A percentile compares a stretch with the other conserved stretches of the same genome.
phyloP scores from a whole-genome alignment of 495 filamentous ascomycete species.

The Apodospora peruviana region DNA sequence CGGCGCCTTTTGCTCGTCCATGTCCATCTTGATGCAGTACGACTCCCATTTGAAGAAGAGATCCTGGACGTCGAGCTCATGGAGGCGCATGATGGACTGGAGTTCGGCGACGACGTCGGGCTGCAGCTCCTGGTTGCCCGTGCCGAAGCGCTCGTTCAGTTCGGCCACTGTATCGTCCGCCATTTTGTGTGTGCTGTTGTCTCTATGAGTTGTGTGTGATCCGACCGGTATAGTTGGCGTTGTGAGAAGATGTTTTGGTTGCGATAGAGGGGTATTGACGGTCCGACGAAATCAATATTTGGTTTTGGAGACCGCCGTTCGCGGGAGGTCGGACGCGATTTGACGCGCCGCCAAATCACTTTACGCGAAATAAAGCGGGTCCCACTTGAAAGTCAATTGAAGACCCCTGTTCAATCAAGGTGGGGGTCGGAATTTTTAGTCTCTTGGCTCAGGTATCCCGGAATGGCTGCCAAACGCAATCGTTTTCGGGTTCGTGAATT shows the following conservation, averaged over 20 bases:
- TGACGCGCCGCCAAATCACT: conserved; percentile 17
- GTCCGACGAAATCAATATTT: conserved; percentile 4
- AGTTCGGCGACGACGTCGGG: conserved; percentile 74
- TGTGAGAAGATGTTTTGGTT: background rate
- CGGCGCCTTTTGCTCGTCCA: conserved; percentile 65
- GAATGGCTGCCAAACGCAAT: too few relatives aligned
- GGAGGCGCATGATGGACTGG: conserved; percentile 75
- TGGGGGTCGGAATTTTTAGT: background rate
- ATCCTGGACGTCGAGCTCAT: conserved; percentile 71
- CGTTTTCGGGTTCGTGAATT: too few relatives aligned
- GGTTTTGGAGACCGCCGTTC: background rate
- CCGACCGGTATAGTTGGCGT: background rate
- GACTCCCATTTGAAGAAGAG: conserved; percentile 98
- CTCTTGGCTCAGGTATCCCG: background rate
- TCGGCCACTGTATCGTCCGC: conserved; percentile 46
- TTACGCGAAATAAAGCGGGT: conserved; percentile 17
- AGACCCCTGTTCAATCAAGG: background rate
- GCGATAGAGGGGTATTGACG: conserved; percentile 3
- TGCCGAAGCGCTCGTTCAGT: conserved; percentile 64
- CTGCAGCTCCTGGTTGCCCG: conserved; percentile 46
- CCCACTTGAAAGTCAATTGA: background rate
- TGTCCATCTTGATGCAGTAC: conserved; percentile 85
- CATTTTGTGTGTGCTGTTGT: conserved; percentile 39
- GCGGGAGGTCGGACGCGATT: conserved; percentile 5
- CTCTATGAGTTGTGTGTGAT: background rate